These are phyloP conservation scores for Euptelea pleiosperma DNA, from an alignment of 164 flowering plant genomes.

Conservation along the genomic window DNA sequence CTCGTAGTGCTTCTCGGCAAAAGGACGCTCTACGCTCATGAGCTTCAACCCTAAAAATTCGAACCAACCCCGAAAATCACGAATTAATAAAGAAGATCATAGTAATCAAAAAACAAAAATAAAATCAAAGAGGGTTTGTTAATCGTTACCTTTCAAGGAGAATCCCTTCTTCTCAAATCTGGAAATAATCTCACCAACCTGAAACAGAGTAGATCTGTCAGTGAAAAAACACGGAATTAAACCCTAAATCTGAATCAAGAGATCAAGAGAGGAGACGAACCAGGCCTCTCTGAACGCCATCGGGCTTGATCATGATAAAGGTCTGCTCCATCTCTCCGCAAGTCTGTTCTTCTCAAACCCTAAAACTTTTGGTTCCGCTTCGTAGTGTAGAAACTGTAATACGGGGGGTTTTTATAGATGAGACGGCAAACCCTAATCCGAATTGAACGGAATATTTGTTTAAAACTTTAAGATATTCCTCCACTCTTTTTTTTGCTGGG, in stretches of 20 bases:
- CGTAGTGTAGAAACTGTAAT: too few relatives aligned
- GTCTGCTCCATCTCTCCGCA: slow-evolving; percentile 53
- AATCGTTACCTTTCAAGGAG: slow-evolving; percentile 58
- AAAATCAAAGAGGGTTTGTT: not conserved
- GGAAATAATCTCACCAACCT: slow-evolving; percentile 85
- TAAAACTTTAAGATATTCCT: too few relatives aligned
- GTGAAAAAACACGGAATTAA: not conserved
- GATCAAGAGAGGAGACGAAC: slow-evolving; percentile 23
- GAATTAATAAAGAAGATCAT: too few relatives aligned
- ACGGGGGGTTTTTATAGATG: not conserved
- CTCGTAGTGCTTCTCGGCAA: slow-evolving; percentile 91
- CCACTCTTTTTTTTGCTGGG: too few relatives aligned
- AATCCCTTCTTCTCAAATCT: slow-evolving; percentile 92
- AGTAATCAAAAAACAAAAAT: not conserved
- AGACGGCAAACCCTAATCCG: slow-evolving; percentile 8
- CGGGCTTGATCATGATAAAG: slow-evolving; percentile 85
- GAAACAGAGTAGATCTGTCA: slow-evolving; percentile 12
- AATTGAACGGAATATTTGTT: too few relatives aligned
- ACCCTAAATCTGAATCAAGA: not conserved
- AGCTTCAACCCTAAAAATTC: slow-evolving; percentile 72
- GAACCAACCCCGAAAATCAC: not conserved
- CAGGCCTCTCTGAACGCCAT: slow-evolving; percentile 72
- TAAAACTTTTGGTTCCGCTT: not conserved
- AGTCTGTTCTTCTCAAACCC: slow-evolving; percentile 1
- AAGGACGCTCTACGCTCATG: slow-evolving; percentile 56